phyloP scores from a whole-genome alignment of 2,329 filamentous ascomycete species.

The Fusarium keratoplasticum region DNA sequence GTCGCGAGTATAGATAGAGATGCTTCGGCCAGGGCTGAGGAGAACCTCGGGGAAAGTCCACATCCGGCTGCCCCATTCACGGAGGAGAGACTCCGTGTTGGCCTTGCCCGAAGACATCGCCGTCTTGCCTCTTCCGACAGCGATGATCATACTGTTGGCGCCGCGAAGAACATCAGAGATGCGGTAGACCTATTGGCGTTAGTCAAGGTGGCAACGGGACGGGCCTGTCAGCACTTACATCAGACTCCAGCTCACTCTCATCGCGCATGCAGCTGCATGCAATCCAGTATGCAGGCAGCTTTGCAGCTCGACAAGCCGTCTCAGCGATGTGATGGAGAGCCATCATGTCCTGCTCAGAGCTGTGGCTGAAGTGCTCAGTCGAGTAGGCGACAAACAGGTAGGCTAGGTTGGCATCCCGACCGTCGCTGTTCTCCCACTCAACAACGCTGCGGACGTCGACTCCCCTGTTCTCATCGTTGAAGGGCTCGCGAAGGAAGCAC shows the following conservation, averaged over 20 bases:
- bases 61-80: conserved; percentile 45
- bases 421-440: conserved; percentile 40
- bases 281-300: conserved; percentile 43
- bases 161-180: conserved; percentile 45
- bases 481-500: conserved; percentile 41
- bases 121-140: conserved; percentile 35
- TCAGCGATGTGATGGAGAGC: conserved; percentile 44
- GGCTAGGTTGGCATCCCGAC: conserved; percentile 28
- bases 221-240: conserved; percentile 22
- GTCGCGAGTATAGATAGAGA: conserved; percentile 42
- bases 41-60: conserved; percentile 46
- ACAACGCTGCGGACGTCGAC: conserved; percentile 39
- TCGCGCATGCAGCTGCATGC: conserved; percentile 44
- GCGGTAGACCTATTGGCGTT: conserved; percentile 35
- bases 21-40: conserved; percentile 39
- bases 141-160: conserved; percentile 40
- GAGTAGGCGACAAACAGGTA: conserved; percentile 45
- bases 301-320: conserved; percentile 41
- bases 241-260: conserved; percentile 37
- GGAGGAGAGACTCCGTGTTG: conserved; percentile 39
- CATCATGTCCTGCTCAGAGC: conserved; percentile 37
- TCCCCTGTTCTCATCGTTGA: conserved; percentile 37
- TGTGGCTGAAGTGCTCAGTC: conserved; percentile 41
- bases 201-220: neutral
- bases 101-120: conserved; percentile 18